Conservation (phyloP, 805 yeast genomes). For the Zygotorulaspora florentina region DNA sequence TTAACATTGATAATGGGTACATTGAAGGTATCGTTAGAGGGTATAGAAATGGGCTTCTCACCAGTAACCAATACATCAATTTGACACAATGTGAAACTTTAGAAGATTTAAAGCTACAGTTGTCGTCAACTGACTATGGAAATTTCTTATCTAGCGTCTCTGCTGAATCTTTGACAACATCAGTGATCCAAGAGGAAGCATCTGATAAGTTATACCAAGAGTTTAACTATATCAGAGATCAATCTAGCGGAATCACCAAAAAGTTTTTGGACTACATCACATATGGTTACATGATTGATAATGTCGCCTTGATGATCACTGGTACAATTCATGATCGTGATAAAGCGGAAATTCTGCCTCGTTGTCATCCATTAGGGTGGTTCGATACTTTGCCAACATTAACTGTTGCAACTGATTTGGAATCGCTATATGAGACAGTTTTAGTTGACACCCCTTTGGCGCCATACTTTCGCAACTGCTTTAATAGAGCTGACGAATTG, state of each 20-base stretch:
- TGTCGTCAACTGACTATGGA: conserved; percentile 95
- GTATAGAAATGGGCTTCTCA: conserved; percentile 76
- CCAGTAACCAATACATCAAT: conserved; percentile 78
- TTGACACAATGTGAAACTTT: conserved; percentile 92
- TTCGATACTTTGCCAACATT: conserved; percentile 95
- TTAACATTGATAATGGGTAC: conserved; percentile 86
- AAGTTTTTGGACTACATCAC: conserved; percentile 88
- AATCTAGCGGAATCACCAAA: conserved; percentile 74
- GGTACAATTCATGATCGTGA: conserved; percentile 97
- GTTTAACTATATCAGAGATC: conserved; percentile 79
- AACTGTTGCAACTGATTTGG: conserved; percentile 91
- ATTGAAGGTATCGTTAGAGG: conserved; percentile 96
- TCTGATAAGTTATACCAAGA: conserved; percentile 71
- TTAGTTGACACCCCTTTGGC: conserved; percentile 96
- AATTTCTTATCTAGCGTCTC: conserved; percentile 80
- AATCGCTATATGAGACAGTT: conserved; percentile 87
- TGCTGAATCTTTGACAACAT: conserved; percentile 71
- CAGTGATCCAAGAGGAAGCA: conserved; percentile 78
- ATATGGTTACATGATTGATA: conserved; percentile 97
- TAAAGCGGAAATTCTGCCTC: conserved; percentile 75
- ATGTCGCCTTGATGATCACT: conserved; percentile 90
- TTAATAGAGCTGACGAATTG: conserved; percentile 78
- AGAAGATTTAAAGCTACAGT: conserved; percentile 90
- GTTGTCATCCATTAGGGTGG: conserved; percentile 98
- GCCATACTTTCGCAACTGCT: conserved; percentile 87